Percentiles rank a stretch among this genome's conserved stretches.
phyloP scores from a whole-genome alignment of 2,329 filamentous ascomycete genomes.

The Coniochaeta ligniaria region DNA sequence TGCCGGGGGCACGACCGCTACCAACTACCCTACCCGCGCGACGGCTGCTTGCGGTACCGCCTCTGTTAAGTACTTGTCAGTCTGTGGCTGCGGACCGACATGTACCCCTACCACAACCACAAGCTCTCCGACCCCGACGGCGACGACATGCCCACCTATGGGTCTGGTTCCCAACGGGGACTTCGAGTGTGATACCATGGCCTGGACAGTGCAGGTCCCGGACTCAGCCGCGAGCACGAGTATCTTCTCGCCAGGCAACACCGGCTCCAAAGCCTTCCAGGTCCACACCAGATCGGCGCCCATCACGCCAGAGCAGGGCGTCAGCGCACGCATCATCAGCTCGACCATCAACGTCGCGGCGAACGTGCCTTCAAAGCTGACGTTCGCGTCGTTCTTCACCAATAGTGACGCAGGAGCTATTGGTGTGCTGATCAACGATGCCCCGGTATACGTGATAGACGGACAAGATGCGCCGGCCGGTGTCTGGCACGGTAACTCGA shows the following conservation, averaged over 20 bases:
- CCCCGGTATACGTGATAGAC: constrained; percentile 6
- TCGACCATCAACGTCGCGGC: constrained; percentile 5
- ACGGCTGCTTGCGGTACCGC: constrained; percentile 11
- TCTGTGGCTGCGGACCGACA: constrained; percentile 12
- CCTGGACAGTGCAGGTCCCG: constrained; percentile 11
- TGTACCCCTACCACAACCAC: constrained; percentile 3
- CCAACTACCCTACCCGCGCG: constrained; percentile 12
- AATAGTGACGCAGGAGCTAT: constrained; percentile 9
- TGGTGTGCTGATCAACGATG: constrained; percentile 11
- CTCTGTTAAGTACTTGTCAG: constrained; percentile 11
- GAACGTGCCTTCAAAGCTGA: constrained; percentile 5
- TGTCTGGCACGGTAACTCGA: neutral
- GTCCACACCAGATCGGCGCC: constrained; percentile 5
- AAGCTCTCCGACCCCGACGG: constrained; percentile 1
- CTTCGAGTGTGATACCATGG: constrained; percentile 10
- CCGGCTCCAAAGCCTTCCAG: constrained; percentile 8
- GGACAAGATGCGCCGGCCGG: constrained; percentile 2
- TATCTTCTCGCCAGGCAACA: constrained; percentile 2
- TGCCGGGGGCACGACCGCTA: constrained; percentile 10
- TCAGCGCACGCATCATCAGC: constrained; percentile 9
- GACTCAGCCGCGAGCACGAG: constrained; percentile 6
- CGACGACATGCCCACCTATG: neutral
- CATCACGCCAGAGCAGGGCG: constrained; percentile 6
- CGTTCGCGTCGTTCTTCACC: constrained; percentile 11
- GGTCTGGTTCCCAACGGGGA: constrained; percentile 3